A percentile compares a stretch with the other conserved stretches of the same genome.
phyloP scores from a whole-genome alignment of 2,329 filamentous ascomycete species.

The Clonostachys rhizophaga region DNA sequence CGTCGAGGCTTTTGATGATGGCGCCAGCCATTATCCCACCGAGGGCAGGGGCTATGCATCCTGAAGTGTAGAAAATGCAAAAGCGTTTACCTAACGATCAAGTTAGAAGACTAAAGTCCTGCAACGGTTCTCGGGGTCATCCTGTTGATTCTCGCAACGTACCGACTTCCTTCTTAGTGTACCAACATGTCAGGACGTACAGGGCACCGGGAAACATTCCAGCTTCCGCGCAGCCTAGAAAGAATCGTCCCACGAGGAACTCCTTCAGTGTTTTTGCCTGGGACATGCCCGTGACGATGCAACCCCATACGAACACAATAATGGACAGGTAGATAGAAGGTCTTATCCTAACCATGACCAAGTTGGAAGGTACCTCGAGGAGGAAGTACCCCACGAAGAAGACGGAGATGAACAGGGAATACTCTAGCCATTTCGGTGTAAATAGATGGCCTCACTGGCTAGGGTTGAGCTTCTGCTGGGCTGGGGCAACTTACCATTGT shows the following conservation, averaged over 20 bases:
- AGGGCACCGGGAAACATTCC: constrained; percentile 28
- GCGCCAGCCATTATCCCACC: too few species aligned
- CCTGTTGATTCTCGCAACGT: too few species aligned
- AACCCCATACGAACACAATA: constrained; percentile 33
- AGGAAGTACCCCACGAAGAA: constrained; percentile 35
- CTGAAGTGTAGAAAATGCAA: too few species aligned
- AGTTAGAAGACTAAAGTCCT: neutral
- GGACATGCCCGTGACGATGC: constrained; percentile 29
- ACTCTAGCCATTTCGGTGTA: too few species aligned
- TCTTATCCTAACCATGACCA: constrained; percentile 34
- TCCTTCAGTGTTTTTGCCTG: constrained; percentile 23
- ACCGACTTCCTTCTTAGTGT: too few species aligned
- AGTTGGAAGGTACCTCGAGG: constrained; percentile 40
- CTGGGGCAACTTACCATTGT: too few species aligned
- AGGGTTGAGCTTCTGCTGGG: too few species aligned
- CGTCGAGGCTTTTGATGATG: too few species aligned
- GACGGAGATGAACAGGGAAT: constrained; percentile 2
- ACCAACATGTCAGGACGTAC: constrained; percentile 6
- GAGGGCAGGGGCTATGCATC: too few species aligned
- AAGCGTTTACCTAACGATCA: too few species aligned
- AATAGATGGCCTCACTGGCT: too few species aligned
- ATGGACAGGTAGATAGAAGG: constrained; percentile 29
- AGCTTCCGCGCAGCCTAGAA: constrained; percentile 34
- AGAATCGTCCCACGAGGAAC: constrained; percentile 27
- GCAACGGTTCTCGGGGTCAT: too few species aligned